These are phyloP conservation scores for Trichoderma gracile DNA, from an alignment of 2,329 filamentous ascomycete species.

Conservation along the genomic window DNA sequence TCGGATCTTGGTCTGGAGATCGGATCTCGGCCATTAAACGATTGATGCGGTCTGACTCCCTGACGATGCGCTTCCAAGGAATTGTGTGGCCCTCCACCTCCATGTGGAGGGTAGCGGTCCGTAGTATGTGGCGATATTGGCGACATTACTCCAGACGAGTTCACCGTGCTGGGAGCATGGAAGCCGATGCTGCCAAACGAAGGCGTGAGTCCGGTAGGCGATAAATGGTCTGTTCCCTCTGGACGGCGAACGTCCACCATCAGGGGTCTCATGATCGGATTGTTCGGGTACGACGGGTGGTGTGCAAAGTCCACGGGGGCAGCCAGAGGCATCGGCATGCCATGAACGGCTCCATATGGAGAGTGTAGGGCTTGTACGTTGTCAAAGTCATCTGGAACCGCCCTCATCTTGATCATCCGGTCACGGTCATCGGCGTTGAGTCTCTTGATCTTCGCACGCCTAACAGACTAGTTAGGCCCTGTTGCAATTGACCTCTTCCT, in stretches of 20 bases:
- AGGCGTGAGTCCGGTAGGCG: constrained; percentile 66
- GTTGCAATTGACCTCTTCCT: background rate
- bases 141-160: constrained; percentile 56
- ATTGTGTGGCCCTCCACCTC: constrained; percentile 50
- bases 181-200: constrained; percentile 69
- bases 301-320: constrained; percentile 51
- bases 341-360: constrained; percentile 63
- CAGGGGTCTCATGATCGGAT: constrained; percentile 66
- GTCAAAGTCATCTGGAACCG: constrained; percentile 70
- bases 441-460: constrained; percentile 71
- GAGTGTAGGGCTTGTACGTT: constrained; percentile 69
- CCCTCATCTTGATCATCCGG: constrained; percentile 70
- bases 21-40: constrained; percentile 59
- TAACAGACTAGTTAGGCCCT: constrained; percentile 36
- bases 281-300: constrained; percentile 50
- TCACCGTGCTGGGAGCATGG: constrained; percentile 53
- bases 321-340: constrained; percentile 49
- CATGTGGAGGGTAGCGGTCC: constrained; percentile 58
- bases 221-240: constrained; percentile 66
- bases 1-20: constrained; percentile 59
- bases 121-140: constrained; percentile 56
- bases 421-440: constrained; percentile 70
- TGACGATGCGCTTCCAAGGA: constrained; percentile 50
- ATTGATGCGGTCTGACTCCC: constrained; percentile 55
- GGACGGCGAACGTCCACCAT: constrained; percentile 68